phyloP scores from a whole-genome alignment of 1,284 basidiomycete species.

The Schizophyllum commune region DNA sequence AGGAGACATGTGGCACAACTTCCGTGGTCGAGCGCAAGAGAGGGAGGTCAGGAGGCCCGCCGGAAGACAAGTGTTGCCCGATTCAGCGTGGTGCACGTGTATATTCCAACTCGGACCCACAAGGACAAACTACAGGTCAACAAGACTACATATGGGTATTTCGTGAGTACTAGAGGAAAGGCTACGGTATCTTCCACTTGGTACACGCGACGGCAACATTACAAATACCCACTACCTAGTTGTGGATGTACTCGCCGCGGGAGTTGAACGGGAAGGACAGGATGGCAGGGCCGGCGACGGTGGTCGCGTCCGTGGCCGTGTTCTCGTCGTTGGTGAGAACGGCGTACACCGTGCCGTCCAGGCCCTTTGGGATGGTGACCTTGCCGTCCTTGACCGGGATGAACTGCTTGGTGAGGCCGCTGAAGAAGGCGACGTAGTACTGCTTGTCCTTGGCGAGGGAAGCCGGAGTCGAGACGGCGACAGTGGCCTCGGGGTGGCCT shows the following conservation, averaged over 20 bases:
- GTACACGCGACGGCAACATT: too few species aligned
- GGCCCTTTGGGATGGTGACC: neutral
- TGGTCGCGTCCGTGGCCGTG: slow-evolving; percentile 1
- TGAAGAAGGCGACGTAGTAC: slow-evolving; percentile 8
- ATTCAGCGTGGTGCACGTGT: too few species aligned
- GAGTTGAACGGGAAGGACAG: slow-evolving; percentile 27
- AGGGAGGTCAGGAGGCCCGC: too few species aligned
- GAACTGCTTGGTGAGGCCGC: slow-evolving; percentile 1
- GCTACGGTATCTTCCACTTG: too few species aligned
- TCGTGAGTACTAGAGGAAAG: too few species aligned
- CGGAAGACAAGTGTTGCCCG: too few species aligned
- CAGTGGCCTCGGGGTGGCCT: slow-evolving; percentile 3
- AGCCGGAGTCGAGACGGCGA: slow-evolving; percentile 3
- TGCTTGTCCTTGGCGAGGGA: neutral
- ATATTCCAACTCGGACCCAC: too few species aligned
- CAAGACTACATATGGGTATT: too few species aligned
- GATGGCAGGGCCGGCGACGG: slow-evolving; percentile 6
- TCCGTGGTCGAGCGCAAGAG: too few species aligned
- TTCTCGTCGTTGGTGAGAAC: slow-evolving; percentile 3
- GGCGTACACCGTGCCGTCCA: slow-evolving; percentile 3
- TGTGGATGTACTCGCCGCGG: slow-evolving; percentile 2
- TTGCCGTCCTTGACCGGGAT: neutral
- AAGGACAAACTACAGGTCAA: too few species aligned
- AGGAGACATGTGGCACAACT: too few species aligned
- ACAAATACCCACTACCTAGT: neutral